Percentiles rank a stretch among this genome's conserved stretches.
Evolutionary conservation across 2,329 filamentous ascomycete species (phyloP).

Genomic region (Aurifilum marmelostoma): DNA sequence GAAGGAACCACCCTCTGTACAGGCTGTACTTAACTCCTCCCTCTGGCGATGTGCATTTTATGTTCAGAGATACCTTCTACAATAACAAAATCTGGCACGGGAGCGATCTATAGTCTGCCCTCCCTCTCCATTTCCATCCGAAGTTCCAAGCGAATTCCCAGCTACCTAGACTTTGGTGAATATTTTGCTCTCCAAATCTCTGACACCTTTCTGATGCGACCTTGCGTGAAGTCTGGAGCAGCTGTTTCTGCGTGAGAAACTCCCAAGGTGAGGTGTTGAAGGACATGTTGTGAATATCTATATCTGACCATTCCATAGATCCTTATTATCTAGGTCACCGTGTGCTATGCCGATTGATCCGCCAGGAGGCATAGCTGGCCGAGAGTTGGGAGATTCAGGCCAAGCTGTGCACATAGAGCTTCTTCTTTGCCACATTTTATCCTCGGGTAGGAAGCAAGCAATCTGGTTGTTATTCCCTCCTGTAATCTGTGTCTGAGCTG

Average conservation of each 20-base stretch:
- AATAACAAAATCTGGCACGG: neutral
- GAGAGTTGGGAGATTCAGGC: too few species aligned
- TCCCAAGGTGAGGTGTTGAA: neutral
- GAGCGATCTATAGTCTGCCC: neutral
- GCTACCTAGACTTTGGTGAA: neutral
- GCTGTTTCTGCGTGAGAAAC: neutral
- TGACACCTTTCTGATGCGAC: neutral
- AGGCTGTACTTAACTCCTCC: too few species aligned
- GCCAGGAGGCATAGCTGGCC: too few species aligned
- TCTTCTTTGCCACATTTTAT: too few species aligned
- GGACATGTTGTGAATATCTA: neutral
- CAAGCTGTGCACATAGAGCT: too few species aligned
- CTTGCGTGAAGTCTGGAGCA: neutral
- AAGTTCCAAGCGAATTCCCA: neutral
- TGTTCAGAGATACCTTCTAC: neutral
- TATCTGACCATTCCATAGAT: neutral
- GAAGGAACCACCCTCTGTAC: neutral
- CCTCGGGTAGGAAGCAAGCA: neutral
- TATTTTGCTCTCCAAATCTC: neutral
- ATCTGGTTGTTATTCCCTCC: neutral
- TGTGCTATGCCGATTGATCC: too few species aligned
- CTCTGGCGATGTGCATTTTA: too few species aligned
- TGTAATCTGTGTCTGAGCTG: neutral
- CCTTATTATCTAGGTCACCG: too few species aligned
- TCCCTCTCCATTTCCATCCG: neutral